Evolutionary conservation across 2,329 filamentous ascomycete species (phyloP).

Genomic region (Fusarium miscanthi): DNA sequence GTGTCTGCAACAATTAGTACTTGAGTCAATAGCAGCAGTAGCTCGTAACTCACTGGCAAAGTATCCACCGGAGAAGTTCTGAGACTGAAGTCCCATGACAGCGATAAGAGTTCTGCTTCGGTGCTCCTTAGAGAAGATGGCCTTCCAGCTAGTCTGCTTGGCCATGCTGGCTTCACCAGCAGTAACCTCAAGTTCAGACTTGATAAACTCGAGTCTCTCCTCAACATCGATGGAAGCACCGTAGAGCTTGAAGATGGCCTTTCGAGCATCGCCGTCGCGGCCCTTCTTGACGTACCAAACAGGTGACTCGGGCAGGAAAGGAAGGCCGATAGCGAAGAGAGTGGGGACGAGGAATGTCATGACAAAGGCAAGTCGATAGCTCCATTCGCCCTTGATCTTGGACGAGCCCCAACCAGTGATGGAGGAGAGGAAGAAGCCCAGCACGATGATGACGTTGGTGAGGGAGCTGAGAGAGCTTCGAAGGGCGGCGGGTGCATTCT

Average conservation of each 20-base stretch:
- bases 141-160: slow-evolving; percentile 46
- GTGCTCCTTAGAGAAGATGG: slow-evolving; percentile 47
- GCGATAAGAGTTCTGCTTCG: slow-evolving; percentile 42
- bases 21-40: accelerated
- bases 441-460: slow-evolving; percentile 47
- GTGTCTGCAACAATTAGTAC: slow-evolving; percentile 35
- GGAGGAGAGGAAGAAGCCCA: slow-evolving; percentile 47
- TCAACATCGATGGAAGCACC: slow-evolving; percentile 38
- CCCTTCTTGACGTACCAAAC: slow-evolving; percentile 47
- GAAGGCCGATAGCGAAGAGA: slow-evolving; percentile 39
- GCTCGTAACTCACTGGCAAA: slow-evolving; percentile 42
- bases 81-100: slow-evolving; percentile 42
- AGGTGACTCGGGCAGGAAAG: slow-evolving; percentile 45
- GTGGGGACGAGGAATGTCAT: slow-evolving; percentile 47
- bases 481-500: slow-evolving; percentile 45
- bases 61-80: slow-evolving; percentile 48
- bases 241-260: slow-evolving; percentile 43
- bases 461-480: slow-evolving; percentile 44
- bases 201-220: slow-evolving; percentile 41
- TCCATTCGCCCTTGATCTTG: slow-evolving; percentile 45
- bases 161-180: slow-evolving; percentile 40
- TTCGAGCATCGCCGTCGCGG: slow-evolving; percentile 43
- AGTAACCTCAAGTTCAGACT: slow-evolving; percentile 42
- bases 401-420: slow-evolving; percentile 44
- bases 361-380: slow-evolving; percentile 43